Base-by-base conservation (phyloP, 257 asterid genomes). In the Coffea canephora region DNA sequence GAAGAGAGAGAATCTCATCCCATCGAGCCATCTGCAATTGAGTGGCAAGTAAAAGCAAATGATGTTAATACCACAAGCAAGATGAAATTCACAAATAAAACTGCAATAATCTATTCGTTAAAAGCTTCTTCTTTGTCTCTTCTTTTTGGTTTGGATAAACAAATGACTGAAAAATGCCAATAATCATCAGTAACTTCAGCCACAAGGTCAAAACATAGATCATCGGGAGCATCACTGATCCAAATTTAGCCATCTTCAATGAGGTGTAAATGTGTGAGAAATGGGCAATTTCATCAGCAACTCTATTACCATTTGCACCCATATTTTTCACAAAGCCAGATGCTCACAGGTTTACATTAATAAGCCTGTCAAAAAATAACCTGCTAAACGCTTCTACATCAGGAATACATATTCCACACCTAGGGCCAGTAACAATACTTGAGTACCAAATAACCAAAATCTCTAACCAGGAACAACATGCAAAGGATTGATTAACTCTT, bases 1-100 rank as follows among this genome's bases (percentile, higher is more conserved):
- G 99, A 74, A 96, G 92, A 52, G 98, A 91, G 68, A 94, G 88
- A 86, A 96, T 96, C 83, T 87, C 90, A 87, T 96, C 99, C 99
- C 98, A 96, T 78, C 99, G 88, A 85, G 99, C 97, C 99, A 96
- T 96, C 98, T 91, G 89, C 81, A 84, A 82, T 43, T 52, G 49
- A n/a, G 23, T 46, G 14, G 15, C 36, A 0, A 11, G 15, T 41
- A 73, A 11, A 1, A 27, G 6, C 18, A 54, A 74, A 52, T 16
- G 25, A n/a, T 4, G 27, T 71, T 45, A 64, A 64, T 4, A 64
- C 8, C 27, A 8, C 55, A 14, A 52, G n/a, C n/a, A 15, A 46
- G 57, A 19, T 21, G 8, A 10, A 23, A 14, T 71, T 19, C 31
- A 41, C 49, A 23, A 71, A 71, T 10, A 46, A 48, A 71, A 71